Base-by-base conservation (phyloP, 129 eudicot genomes). In the Pulicaria dysenterica region DNA sequence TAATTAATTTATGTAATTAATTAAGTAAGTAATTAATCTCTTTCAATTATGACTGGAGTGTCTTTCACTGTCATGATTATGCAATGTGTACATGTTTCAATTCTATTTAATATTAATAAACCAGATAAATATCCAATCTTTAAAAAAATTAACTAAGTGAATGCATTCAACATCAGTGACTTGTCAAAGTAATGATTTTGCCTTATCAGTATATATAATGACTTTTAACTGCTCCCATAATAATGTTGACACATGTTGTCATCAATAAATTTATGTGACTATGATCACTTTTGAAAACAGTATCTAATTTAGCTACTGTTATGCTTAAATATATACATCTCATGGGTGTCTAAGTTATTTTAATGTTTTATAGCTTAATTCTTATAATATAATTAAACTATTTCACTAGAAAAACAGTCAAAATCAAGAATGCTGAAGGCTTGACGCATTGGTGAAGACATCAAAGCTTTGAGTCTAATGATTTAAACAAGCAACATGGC, bases 401-500 rank as follows among this genome's bases (percentile, higher is more conserved):
- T 56, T 7, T 40, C 8, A 40, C 5, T 5, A 19, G 11, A 61
- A 36, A 10, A 38, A 24, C 6, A 50, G 73, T 76, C 57, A 74
- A 76, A 15, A 50, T 67, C 11, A 36, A 4, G 6, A 45, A 34
- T 44, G 57, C 42, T 57, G 66, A 36, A 66, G 42, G 60, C 48
- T 47, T 66, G 66, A 57, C 45, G 68, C 50, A 55, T 66, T 44
- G 67, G 67, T 75, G 44, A 49, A 44, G 73, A 75, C 73, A 68
- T 55, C 34, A 67, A 67, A 14, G 74, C 45, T 56, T 66, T 45
- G 58, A 68, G 42, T 45, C 68, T 45, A 37, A 66, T 67, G 60
- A 76, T 76, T 40, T 15, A 66, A 75, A 76, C 68, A 76, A 67
- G 74, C 72, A 76, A 76, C 80, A 76, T 76, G 80, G 42, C 46